Evolutionary conservation across 2,329 filamentous ascomycete species (phyloP).

Genomic region (Aureobasidium sp.): DNA sequence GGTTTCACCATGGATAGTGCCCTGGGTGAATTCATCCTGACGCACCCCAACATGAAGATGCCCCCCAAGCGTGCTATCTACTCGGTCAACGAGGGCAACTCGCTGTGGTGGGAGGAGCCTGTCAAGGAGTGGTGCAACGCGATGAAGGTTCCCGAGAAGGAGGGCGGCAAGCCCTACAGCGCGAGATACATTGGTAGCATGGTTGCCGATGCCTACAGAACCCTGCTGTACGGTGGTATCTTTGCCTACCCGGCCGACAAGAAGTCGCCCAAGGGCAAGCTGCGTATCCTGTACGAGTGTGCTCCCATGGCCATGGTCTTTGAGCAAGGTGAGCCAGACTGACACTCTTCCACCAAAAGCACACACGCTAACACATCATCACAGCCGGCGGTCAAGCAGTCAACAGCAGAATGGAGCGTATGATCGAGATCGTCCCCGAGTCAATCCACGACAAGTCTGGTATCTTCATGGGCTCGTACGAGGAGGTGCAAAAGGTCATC

Average conservation of each 20-base stretch:
- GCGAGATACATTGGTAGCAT: conserved; percentile 94
- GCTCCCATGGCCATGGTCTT: conserved; percentile 99
- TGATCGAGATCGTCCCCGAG: conserved; percentile 83
- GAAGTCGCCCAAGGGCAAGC: conserved; percentile 97
- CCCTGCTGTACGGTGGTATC: conserved; percentile 88
- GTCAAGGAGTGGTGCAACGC: conserved; percentile 84
- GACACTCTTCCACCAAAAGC: conserved; percentile 17
- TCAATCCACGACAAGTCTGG: conserved; percentile 92
- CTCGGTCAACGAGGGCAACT: conserved; percentile 98
- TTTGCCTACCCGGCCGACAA: conserved; percentile 97
- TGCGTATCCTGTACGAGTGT: conserved; percentile 95
- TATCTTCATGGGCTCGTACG: conserved; percentile 91
- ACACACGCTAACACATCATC: conserved; percentile 14
- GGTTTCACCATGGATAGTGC: conserved; percentile 97
- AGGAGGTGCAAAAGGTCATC: conserved; percentile 95
- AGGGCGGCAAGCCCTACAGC: conserved; percentile 81
- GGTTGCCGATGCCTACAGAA: conserved; percentile 97
- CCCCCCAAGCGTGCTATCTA: conserved; percentile 80
- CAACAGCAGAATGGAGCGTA: conserved; percentile 82
- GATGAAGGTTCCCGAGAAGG: conserved; percentile 68
- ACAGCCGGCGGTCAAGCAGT: conserved; percentile 85
- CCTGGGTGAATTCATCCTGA: conserved; percentile 96
- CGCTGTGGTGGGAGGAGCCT: conserved; percentile 85
- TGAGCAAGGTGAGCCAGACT: conserved; percentile 74
- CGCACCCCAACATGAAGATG: conserved; percentile 88